Conservation (phyloP, 495 filamentous ascomycete genomes). For the Cenococcum geophilum region DNA sequence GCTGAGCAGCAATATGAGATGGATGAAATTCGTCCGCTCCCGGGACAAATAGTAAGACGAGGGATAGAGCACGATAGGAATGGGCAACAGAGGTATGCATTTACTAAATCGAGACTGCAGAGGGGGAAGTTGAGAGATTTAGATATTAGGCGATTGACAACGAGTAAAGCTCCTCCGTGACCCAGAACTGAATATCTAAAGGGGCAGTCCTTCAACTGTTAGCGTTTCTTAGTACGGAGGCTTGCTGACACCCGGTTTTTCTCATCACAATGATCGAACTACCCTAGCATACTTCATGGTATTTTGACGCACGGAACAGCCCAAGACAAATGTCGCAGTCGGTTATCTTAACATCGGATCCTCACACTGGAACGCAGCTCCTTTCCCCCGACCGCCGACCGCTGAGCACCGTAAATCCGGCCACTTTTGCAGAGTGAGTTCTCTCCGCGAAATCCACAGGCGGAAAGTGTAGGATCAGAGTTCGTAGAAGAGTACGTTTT, state of each 20-base stretch:
- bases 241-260: constrained; percentile 8
- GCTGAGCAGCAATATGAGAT: background rate
- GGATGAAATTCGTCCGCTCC: background rate
- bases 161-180: constrained; percentile 29
- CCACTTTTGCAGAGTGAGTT: background rate
- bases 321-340: too few relatives aligned
- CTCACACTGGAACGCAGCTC: too few relatives aligned
- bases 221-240: background rate
- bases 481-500: background rate
- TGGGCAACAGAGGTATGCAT: background rate
- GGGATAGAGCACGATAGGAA: background rate
- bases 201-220: constrained; percentile 18
- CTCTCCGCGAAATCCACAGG: background rate
- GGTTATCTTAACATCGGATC: too few relatives aligned
- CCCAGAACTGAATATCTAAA: constrained; percentile 3
- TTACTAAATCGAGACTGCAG: background rate
- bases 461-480: background rate
- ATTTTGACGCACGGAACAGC: too few relatives aligned
- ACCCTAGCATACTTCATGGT: too few relatives aligned
- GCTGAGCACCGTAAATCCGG: background rate
- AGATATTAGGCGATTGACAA: constrained; percentile 12
- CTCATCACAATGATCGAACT: background rate
- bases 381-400: too few relatives aligned
- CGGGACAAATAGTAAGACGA: background rate
- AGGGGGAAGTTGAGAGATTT: constrained; percentile 3